A percentile compares a stretch with the other conserved stretches of the same genome.
Evolutionary conservation across 352 stramenopile species (phyloP).

Genomic region (Globisporangium viniferum): DNA sequence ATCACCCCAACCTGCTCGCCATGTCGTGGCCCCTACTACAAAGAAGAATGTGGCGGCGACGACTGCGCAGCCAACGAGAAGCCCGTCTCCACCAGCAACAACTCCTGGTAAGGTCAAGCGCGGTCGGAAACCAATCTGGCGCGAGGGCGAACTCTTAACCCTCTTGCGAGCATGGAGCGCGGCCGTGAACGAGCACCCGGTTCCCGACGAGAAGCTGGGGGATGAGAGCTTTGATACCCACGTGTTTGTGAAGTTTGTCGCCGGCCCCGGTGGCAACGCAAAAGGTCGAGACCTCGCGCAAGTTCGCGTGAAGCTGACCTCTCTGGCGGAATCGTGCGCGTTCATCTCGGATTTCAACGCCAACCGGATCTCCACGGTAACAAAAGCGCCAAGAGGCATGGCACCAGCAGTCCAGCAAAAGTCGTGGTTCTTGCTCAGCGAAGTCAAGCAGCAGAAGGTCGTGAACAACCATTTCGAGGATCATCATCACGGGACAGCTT

Average conservation of each 20-base stretch:
- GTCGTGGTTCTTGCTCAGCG: background rate
- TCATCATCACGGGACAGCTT: background rate
- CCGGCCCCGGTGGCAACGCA: background rate
- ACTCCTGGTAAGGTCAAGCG: background rate
- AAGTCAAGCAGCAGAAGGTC: background rate
- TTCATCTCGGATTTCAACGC: background rate
- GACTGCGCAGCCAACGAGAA: background rate
- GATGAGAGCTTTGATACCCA: background rate
- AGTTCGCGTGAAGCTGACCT: background rate
- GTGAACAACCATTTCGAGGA: background rate
- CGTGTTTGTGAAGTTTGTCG: background rate
- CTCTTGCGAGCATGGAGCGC: constrained; percentile 7
- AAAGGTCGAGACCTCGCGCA: background rate
- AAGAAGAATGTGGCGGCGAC: background rate
- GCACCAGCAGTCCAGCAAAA: background rate
- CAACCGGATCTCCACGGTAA: background rate
- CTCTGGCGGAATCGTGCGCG: background rate
- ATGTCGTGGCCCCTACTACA: background rate
- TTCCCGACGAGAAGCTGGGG: background rate
- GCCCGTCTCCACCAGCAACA: background rate
- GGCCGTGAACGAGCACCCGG: background rate
- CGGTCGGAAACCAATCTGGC: constrained; percentile 2
- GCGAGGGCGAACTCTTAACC: background rate
- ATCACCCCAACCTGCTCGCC: background rate
- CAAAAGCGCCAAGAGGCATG: background rate